Base-by-base conservation (phyloP, 1,139 yeast species). In the Trichomonascaceae sp. region DNA sequence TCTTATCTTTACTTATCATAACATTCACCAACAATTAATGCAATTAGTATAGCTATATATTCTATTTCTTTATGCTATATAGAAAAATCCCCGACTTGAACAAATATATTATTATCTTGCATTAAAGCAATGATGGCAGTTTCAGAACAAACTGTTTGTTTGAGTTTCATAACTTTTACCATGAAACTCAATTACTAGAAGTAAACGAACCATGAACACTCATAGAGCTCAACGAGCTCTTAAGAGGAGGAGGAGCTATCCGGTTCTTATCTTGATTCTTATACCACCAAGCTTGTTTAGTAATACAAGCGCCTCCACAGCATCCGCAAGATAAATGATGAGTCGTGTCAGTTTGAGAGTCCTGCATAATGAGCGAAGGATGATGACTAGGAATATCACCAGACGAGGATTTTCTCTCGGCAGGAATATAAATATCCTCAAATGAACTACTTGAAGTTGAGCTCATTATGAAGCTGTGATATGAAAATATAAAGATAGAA, bases 311-410 rank as follows among this genome's bases (percentile, higher is more conserved):
- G 43, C 73, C 74, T 32, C 76, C 77, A 58, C 72, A 63, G 65
- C 82, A 78, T 17, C 82, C 82, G 62, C 82, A 78, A 30, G 67
- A 60, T 50, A 74, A 68, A 30, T 72, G 72, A 57, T 74, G 78
- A 9, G 78, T 70, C 17, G 76, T 67, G 61, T 77, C 81, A 8
- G 77, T 69, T 50, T 69, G 68, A 53, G 67, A 66, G 63, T 78
- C 82, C 56, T 74, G 74, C 67, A 77, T 68, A 50, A 78, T 76
- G 56, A 78, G 65, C 10, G 81, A 72, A 4, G 82, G 82, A 52
- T 77, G 81, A 56, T 73, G 77, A 18, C 62, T 62, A 13, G 82
- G 80, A 22, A 76, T 66, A 36, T 62, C 60, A 13, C 67, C 66
- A 41, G 62, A 58, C 24, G 65, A 52, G 36, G 63, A 55, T 12